Base-by-base conservation (phyloP, 306 rosid species). In the Rosa chinensis region DNA sequence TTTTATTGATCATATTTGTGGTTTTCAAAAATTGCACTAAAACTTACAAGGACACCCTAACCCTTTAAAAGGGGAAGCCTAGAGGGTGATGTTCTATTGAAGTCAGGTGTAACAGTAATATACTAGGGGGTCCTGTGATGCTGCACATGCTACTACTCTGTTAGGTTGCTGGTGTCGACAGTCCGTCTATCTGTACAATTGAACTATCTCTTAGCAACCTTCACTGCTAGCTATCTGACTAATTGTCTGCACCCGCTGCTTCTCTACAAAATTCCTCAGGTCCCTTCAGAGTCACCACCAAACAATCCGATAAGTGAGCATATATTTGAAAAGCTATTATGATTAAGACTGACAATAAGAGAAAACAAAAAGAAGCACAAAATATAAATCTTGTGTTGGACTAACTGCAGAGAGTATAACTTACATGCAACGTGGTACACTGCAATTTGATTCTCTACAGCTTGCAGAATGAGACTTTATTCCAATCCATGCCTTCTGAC, bases 381-480 rank as follows among this genome's bases (percentile, higher is more conserved):
- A 6, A 3, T 3, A 18, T 2, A 62, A 6, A 28, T 8, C 0
- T 28, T 28, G 8, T 12, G 5, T 59, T 59, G 66, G 37, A 63
- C 58, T 20, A 10, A 63, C 4, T 56, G 55, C 56, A 43, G 42
- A 25, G 23, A 61, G 20, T 8, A 17, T 55, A 40, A 59, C 61
- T 45, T 50, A 76, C 62, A 28, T 69, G 88, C 91, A 89, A 0
- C 85, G 89, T 0, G 86, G 91, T 42, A 83, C 5, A 42, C 4
- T 39, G 55, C 96, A 89, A 61, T 72, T 21, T 2, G 82, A 76
- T 56, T 86, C 85, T 52, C 20, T 43, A 45, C 93, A 91, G 45
- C 21, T 39, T 55, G 32, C 72, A 0, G 86, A 84, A 78, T 87
- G 93, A 6, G 44, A 6, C 5, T 0, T 43, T 37, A 87, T 20